A percentile compares a stretch with the other conserved stretches of the same genome.
These are phyloP conservation scores for Fusarium keratoplasticum DNA, from an alignment of 2,329 filamentous ascomycete species.

Conservation along the genomic window DNA sequence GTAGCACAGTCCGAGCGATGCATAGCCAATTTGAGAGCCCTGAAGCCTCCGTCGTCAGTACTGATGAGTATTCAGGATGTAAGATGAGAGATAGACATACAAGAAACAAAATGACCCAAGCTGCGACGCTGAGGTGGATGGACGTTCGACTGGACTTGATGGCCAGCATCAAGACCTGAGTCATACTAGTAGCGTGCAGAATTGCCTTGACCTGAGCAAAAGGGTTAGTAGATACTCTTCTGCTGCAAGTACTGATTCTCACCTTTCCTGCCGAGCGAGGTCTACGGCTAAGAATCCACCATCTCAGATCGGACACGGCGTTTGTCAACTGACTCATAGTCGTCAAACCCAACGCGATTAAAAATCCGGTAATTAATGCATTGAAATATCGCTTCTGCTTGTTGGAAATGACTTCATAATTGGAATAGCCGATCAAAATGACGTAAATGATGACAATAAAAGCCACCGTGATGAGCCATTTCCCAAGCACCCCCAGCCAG, in stretches of 20 bases:
- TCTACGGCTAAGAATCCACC: constrained; percentile 56
- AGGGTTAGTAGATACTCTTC: not conserved
- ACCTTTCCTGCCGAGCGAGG: constrained; percentile 54
- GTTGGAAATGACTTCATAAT: constrained; percentile 17
- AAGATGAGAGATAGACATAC: not conserved
- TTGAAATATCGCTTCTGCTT: constrained; percentile 55
- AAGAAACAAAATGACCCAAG: constrained; percentile 23
- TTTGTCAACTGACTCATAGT: constrained; percentile 56
- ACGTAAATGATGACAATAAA: constrained; percentile 5
- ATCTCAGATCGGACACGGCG: constrained; percentile 56
- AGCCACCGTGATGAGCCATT: constrained; percentile 20
- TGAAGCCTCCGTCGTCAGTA: too few species aligned
- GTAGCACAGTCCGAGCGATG: constrained; percentile 56
- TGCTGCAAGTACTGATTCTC: not conserved
- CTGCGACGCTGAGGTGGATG: constrained; percentile 17
- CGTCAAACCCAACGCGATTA: constrained; percentile 55
- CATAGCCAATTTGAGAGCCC: constrained; percentile 54
- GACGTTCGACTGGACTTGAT: constrained; percentile 22
- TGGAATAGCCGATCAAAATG: constrained; percentile 15
- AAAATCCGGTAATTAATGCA: constrained; percentile 55
- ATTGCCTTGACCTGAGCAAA: constrained; percentile 26
- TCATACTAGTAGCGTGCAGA: constrained; percentile 25
- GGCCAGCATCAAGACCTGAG: constrained; percentile 19
- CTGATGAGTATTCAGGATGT: too few species aligned
- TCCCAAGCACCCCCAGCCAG: constrained; percentile 2